A percentile compares a stretch with the other conserved stretches of the same genome.
Conservation (phyloP, 2,329 filamentous ascomycete genomes). For the Achaetomium macrosporum region DNA sequence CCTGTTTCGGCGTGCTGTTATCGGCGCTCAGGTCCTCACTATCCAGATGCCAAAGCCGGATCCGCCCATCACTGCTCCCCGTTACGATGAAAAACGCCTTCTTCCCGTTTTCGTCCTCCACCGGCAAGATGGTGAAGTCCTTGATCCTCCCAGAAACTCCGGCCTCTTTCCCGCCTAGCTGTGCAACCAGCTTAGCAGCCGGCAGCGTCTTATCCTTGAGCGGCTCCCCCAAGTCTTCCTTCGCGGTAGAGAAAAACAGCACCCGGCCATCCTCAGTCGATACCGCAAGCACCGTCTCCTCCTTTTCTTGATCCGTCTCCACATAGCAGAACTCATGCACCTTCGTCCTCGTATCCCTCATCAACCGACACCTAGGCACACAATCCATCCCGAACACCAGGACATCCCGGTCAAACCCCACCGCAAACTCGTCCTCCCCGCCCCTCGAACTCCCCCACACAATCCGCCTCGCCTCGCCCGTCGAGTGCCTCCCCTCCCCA, state of each 20-base stretch:
- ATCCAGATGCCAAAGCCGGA: conserved; percentile 69
- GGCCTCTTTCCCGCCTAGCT: conserved; percentile 67
- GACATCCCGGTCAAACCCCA: conserved; percentile 80
- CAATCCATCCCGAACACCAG: conserved; percentile 87
- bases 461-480: conserved; percentile 77
- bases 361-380: conserved; percentile 67
- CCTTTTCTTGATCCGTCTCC: conserved; percentile 42
- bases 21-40: conserved; percentile 35
- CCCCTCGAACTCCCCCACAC: conserved; percentile 69
- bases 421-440: conserved; percentile 73
- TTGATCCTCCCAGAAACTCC: conserved; percentile 73
- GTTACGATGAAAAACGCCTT: conserved; percentile 57
- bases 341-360: conserved; percentile 66
- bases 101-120: conserved; percentile 33
- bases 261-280: conserved; percentile 89
- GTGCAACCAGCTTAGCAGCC: conserved; percentile 63
- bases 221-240: conserved; percentile 27
- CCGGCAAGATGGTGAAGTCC: conserved; percentile 67
- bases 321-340: conserved; percentile 78
- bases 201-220: conserved; percentile 34
- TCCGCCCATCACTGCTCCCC: conserved; percentile 76
- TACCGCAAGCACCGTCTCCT: conserved; percentile 56
- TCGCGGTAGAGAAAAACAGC: conserved; percentile 70
- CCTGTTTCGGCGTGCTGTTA: conserved; percentile 26
- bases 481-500: conserved; percentile 69